Evolutionary conservation across 306 rosid species (phyloP).

Genomic region (Pachyrhizus erosus): DNA sequence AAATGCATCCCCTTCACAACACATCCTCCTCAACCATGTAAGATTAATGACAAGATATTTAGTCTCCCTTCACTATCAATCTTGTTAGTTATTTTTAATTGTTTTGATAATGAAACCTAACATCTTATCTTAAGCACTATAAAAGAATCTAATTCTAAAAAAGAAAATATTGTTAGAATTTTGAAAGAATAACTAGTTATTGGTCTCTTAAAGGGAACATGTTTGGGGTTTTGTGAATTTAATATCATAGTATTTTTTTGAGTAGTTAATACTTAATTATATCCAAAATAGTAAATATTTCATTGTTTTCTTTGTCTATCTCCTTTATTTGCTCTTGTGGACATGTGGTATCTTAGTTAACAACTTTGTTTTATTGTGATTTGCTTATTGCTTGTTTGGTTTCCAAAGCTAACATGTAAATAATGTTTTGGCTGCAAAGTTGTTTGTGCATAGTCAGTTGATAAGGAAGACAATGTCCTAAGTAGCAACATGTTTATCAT

Average conservation of each 20-base stretch:
- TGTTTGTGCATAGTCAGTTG: slow-evolving; percentile 50
- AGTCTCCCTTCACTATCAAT: background rate
- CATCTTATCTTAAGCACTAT: background rate
- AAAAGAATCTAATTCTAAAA: too few species aligned
- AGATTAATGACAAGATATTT: too few species aligned
- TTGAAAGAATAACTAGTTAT: background rate
- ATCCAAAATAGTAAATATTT: background rate
- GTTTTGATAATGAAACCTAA: background rate
- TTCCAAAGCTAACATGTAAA: slow-evolving; percentile 60
- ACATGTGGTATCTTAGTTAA: background rate
- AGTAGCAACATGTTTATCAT: slow-evolving; percentile 57
- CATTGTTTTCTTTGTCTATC: background rate
- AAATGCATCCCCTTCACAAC: too few species aligned
- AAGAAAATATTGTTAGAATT: too few species aligned
- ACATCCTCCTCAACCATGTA: too few species aligned
- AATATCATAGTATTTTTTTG: background rate
- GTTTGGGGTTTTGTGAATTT: background rate
- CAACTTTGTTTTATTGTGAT: slow-evolving; percentile 37
- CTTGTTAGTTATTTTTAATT: background rate
- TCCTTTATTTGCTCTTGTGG: background rate
- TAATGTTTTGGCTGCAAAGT: slow-evolving; percentile 61
- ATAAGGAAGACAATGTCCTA: slow-evolving; percentile 49
- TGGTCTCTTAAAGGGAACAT: background rate
- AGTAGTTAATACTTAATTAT: background rate
- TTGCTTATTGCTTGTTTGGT: slow-evolving; percentile 74